These are phyloP conservation scores for Daedaleopsis sinensis DNA, from an alignment of 768 basidiomycete species.

Conservation along the genomic window DNA sequence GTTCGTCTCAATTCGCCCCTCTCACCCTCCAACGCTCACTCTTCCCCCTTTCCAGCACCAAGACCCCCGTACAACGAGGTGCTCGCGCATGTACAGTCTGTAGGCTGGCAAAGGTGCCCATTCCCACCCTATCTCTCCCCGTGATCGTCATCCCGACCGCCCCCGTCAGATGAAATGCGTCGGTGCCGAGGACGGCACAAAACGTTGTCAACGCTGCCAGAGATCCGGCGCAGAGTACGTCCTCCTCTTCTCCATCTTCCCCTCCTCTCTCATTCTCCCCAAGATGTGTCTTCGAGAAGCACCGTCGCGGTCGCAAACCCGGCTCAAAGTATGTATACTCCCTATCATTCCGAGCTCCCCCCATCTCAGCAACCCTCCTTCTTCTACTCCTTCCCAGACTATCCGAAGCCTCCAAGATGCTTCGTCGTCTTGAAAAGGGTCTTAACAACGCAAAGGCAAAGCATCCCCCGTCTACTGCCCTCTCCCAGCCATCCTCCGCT, in stretches of 20 bases:
- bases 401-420: conserved; percentile 89
- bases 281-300: conserved; percentile 88
- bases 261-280: conserved; percentile 14
- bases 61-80: conserved; percentile 49
- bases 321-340: conserved; percentile 75
- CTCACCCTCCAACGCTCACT: background rate
- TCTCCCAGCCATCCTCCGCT: conserved; percentile 37
- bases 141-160: conserved; percentile 13
- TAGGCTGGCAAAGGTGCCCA: conserved; percentile 73
- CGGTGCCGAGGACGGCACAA: conserved; percentile 82
- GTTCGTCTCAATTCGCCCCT: background rate
- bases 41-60: conserved; percentile 33
- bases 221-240: conserved; percentile 74
- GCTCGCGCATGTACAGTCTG: conserved; percentile 82
- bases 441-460: conserved; percentile 78
- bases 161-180: conserved; percentile 83
- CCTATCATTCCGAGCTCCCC: conserved; percentile 14
- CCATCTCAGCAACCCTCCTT: background rate
- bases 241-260: conserved; percentile 16
- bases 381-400: conserved; percentile 49
- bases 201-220: conserved; percentile 82
- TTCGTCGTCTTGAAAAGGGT: conserved; percentile 83
- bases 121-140: conserved; percentile 18
- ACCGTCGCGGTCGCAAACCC: conserved; percentile 85
- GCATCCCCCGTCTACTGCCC: conserved; percentile 41